Evolutionary conservation across 345 rosid genomes (phyloP).

Genomic region (Ailanthus altissimus): DNA sequence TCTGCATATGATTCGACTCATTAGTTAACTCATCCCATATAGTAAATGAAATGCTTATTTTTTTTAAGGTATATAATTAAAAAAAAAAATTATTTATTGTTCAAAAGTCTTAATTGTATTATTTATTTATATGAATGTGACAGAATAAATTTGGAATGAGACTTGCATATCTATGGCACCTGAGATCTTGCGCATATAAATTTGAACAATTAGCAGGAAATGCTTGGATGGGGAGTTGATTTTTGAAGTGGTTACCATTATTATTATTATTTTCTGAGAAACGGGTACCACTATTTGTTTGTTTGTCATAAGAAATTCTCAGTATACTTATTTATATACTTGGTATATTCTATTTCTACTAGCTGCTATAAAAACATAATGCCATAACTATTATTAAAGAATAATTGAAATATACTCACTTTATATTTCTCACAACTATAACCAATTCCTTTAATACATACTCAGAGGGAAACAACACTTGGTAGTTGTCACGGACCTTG

Average conservation of each 20-base stretch:
- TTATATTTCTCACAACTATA: too few species aligned
- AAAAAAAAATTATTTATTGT: neutral
- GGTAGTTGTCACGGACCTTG: neutral
- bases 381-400: too few species aligned
- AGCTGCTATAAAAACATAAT: neutral
- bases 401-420: too few species aligned
- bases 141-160: neutral
- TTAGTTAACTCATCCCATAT: neutral
- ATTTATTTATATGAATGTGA: neutral
- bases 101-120: neutral
- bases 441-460: too few species aligned
- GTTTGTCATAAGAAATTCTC: too few species aligned
- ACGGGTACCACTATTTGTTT: too few species aligned
- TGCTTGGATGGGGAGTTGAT: neutral
- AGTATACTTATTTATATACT: neutral
- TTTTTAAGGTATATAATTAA: neutral
- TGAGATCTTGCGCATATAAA: neutral
- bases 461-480: neutral
- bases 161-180: neutral
- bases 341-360: neutral
- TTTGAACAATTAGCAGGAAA: neutral
- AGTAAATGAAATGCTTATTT: neutral
- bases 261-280: too few species aligned
- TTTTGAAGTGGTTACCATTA: neutral
- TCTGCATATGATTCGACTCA: slow-evolving; percentile 52